Evolutionary conservation across 23 red algal species (phyloP), one percentile per base, ranked within the genome.

Genomic region (Chondrus crispus): DNA sequence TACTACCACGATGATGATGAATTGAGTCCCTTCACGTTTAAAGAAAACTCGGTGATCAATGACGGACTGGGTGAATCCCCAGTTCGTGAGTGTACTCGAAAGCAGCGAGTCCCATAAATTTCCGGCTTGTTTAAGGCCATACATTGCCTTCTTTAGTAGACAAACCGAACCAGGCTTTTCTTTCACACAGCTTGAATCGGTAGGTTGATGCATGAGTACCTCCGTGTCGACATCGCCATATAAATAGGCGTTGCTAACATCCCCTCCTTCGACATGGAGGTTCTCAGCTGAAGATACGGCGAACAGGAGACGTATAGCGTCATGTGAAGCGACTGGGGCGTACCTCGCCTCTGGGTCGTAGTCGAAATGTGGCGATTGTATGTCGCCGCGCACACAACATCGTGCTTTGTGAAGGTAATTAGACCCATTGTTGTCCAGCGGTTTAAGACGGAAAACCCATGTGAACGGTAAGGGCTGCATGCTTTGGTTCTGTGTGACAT

Each of bases 361-460:
- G 13, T 83, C 49, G 32, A 62, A 46, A 29, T 50, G 19, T 12
- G 28, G 51, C 29, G 43, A 46, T 48, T 84, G 79, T 40, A 62
- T 62, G 4, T 84, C 79, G 28, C 51, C 50, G 10, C 79, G 50
- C 63, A 84, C 9, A 84, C 79, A 62, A 22, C 79, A 84, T 41
- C 79, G 50, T 84, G 79, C 5, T 49, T 60, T 84, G 26, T 84
- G 46, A 48, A 84, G 63, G 50, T 62, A 38, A 26, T 84, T 35
- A 62, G 44, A 6, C 30, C 79, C 9, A 42, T 62, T 63, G 28
- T 49, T 33, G 19, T 49, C 39, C 46, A 22, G 37, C 33, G 55
- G 41, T 83, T 83, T 60, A 43, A 18, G 41, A 50, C 35, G 55
- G 40, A 62, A 2, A 83, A 2, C 52, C 79, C 6, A 83, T 10